Conservation (phyloP, 208 protist species). For the Naegleria fowleri region DNA sequence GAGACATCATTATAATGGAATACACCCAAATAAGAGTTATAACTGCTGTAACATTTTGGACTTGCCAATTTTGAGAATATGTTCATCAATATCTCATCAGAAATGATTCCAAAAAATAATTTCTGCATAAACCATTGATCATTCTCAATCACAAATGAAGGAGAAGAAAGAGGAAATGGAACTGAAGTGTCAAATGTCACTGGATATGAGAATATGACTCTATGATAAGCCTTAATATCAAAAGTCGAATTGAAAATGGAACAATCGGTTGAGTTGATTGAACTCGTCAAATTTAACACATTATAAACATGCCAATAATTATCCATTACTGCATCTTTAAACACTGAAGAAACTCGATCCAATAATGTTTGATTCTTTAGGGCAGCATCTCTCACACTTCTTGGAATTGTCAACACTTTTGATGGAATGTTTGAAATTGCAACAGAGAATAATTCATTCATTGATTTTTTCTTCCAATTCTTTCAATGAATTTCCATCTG, state of each 20-base stretch:
- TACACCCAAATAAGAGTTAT: neutral
- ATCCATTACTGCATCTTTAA: neutral
- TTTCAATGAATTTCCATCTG: too few species aligned
- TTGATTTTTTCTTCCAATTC: too few species aligned
- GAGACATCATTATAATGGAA: neutral
- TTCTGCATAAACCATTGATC: neutral
- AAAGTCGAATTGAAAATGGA: neutral
- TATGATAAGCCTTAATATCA: neutral
- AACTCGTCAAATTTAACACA: neutral
- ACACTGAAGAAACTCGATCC: neutral
- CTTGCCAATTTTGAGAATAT: too few species aligned
- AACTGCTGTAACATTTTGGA: neutral
- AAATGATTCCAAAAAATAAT: neutral
- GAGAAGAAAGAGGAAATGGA: neutral
- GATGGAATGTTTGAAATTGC: neutral
- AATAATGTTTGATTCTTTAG: neutral
- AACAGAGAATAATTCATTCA: too few species aligned
- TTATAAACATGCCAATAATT: neutral
- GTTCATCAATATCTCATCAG: neutral
- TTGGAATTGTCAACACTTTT: neutral
- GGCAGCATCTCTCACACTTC: neutral
- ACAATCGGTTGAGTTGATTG: neutral
- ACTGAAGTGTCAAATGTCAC: neutral
- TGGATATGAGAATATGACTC: neutral
- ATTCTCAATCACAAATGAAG: neutral